A percentile compares a stretch with the other conserved stretches of the same genome.
phyloP scores from a whole-genome alignment of 2,329 filamentous ascomycete species.

The Phaeosphaeria sp. region DNA sequence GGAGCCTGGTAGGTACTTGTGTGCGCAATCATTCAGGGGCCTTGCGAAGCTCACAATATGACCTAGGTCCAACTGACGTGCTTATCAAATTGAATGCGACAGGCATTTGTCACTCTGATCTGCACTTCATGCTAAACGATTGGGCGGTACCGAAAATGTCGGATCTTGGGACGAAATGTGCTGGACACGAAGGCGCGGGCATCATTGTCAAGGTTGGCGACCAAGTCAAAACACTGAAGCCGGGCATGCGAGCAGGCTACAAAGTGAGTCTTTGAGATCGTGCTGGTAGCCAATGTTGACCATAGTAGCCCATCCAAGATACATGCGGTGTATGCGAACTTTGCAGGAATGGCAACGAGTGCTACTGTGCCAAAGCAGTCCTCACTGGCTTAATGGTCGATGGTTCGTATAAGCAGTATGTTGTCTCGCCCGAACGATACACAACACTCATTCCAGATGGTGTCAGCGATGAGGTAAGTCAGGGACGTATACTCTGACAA shows the following conservation, averaged over 20 bases:
- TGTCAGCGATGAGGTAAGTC: conserved; percentile 54
- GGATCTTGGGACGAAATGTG: conserved; percentile 52
- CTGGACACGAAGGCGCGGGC: conserved; percentile 65
- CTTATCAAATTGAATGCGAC: conserved; percentile 63
- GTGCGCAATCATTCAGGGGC: not conserved
- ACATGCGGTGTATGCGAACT: conserved; percentile 49
- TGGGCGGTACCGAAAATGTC: conserved; percentile 39
- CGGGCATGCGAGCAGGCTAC: conserved; percentile 43
- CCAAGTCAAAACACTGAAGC: conserved; percentile 58
- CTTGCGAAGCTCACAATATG: not conserved
- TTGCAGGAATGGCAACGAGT: conserved; percentile 61
- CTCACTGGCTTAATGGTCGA: conserved; percentile 53
- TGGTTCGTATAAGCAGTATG: conserved; percentile 66
- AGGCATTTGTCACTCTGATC: conserved; percentile 62
- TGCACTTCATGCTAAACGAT: conserved; percentile 63
- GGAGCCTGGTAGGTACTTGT: conserved; percentile 45
- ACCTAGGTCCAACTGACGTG: conserved; percentile 57
- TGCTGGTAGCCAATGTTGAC: not conserved
- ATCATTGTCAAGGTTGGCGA: conserved; percentile 63
- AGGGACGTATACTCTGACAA: not conserved
- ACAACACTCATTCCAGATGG: conserved; percentile 63
- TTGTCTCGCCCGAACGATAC: conserved; percentile 62
- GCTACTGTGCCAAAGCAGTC: conserved; percentile 57
- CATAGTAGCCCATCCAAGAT: conserved; percentile 29
- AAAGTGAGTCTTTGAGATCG: conserved; percentile 32